These are phyloP conservation scores for Aspergillus luchuensis DNA, from an alignment of 2,329 filamentous ascomycete species.

Conservation along the genomic window DNA sequence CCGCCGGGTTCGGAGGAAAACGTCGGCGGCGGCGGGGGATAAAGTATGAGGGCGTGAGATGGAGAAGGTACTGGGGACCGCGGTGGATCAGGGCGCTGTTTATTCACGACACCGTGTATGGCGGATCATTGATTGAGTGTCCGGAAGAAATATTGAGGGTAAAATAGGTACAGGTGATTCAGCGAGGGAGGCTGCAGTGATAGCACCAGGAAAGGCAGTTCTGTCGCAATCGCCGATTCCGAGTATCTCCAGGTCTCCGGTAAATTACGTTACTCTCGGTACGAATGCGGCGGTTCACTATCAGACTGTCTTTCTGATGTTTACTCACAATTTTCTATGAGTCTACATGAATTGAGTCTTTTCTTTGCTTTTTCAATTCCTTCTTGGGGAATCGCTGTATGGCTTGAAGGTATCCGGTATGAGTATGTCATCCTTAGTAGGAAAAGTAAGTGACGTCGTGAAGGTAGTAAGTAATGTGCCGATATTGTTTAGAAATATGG, in stretches of 20 bases:
- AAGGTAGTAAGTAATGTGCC: background rate
- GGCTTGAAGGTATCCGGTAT: background rate
- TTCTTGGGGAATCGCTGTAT: background rate
- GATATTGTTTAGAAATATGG: background rate
- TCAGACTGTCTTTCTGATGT: background rate
- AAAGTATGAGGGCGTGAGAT: constrained; percentile 6
- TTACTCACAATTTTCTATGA: background rate
- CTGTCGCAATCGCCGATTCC: constrained; percentile 30
- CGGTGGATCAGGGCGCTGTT: constrained; percentile 7
- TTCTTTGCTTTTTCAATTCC: background rate
- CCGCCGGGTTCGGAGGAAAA: constrained; percentile 41
- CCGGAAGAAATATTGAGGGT: background rate
- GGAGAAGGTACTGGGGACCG: background rate
- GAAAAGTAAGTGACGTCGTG: background rate
- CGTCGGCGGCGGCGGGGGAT: constrained; percentile 16
- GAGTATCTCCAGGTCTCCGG: background rate
- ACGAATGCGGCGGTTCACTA: background rate
- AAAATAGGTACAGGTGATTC: constrained; percentile 5
- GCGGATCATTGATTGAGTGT: background rate
- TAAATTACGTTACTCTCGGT: constrained; percentile 6
- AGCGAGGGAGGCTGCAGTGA: background rate
- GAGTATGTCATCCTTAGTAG: background rate
- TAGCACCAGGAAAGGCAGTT: constrained; percentile 13
- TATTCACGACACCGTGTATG: background rate
- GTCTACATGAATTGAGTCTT: background rate